A percentile compares a stretch with the other conserved stretches of the same genome.
Conservation (phyloP, 257 asterid species). For the Thymus quinquecostatus region DNA sequence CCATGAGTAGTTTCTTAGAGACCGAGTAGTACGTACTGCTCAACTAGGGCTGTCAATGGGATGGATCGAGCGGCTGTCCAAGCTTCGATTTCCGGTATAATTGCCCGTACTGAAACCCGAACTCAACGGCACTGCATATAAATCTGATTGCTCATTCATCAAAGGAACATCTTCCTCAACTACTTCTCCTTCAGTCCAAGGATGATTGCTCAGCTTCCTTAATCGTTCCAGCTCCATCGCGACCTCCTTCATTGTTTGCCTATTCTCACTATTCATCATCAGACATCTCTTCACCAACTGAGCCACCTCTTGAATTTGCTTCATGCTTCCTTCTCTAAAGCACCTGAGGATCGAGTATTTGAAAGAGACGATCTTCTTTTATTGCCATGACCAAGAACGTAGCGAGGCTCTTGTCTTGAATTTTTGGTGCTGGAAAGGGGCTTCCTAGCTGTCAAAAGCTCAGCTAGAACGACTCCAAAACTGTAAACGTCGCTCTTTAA, state of each 20-base stretch:
- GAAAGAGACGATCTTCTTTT: slow-evolving; percentile 38
- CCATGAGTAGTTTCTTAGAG: background rate
- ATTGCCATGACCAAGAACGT: slow-evolving; percentile 33
- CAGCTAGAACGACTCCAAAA: slow-evolving; percentile 62
- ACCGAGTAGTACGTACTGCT: no score
- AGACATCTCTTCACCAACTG: slow-evolving; percentile 40
- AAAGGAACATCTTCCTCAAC: background rate
- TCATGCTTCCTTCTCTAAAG: slow-evolving; percentile 41
- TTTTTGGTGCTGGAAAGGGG: slow-evolving; percentile 31
- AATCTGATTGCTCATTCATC: slow-evolving; percentile 31
- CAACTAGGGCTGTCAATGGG: no score
- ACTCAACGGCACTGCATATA: slow-evolving; percentile 30
- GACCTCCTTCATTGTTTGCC: slow-evolving; percentile 73
- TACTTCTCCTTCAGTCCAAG: slow-evolving; percentile 44
- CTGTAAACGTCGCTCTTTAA: slow-evolving; percentile 61
- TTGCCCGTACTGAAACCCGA: slow-evolving; percentile 25
- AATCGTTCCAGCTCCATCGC: slow-evolving; percentile 61
- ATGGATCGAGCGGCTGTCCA: slow-evolving; percentile 9
- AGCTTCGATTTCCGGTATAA: slow-evolving; percentile 17
- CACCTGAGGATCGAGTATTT: slow-evolving; percentile 41
- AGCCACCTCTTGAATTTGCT: slow-evolving; percentile 35
- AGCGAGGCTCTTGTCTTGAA: slow-evolving; percentile 34
- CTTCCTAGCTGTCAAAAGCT: slow-evolving; percentile 54
- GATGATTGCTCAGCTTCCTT: slow-evolving; percentile 53
- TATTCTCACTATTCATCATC: slow-evolving; percentile 17